phyloP scores from a whole-genome alignment of 352 stramenopile species.

The Vaucheria bursata region DNA sequence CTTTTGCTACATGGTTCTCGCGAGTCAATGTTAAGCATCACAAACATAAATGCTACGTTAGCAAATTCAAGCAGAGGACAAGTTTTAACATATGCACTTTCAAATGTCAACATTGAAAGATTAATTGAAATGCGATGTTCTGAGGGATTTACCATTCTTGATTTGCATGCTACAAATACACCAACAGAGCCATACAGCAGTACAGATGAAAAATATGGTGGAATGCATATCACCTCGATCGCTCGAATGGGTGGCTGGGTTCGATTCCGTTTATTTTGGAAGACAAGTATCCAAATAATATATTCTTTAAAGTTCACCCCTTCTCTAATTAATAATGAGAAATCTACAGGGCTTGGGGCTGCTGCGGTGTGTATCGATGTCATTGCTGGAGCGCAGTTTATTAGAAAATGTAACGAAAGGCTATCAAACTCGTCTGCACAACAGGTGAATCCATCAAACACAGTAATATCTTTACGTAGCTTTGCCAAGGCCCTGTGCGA shows the following conservation, averaged over 20 bases:
- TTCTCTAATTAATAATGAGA: not conserved
- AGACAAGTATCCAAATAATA: not conserved
- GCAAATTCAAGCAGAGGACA: conserved; percentile 5
- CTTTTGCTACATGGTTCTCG: not conserved
- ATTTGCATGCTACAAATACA: conserved; percentile 3
- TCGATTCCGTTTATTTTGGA: not conserved
- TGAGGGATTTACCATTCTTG: conserved; percentile 18
- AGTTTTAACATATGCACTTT: not conserved
- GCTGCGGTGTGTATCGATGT: not conserved
- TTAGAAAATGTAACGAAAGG: not conserved
- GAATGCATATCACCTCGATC: not conserved
- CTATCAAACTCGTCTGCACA: not conserved
- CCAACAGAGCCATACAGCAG: not conserved
- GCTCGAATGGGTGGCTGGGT: not conserved
- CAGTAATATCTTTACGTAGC: too few relatives aligned
- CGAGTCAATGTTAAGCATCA: too few relatives aligned
- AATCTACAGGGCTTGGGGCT: not conserved
- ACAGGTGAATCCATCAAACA: too few relatives aligned
- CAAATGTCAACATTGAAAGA: conserved; percentile 5
- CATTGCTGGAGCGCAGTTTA: not conserved
- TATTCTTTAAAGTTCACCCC: not conserved
- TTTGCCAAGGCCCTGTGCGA: not conserved
- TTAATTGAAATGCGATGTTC: conserved; percentile 30
- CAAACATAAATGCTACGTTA: too few relatives aligned
- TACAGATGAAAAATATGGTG: not conserved